Evolutionary conservation across 2,329 filamentous ascomycete genomes (phyloP), one percentile per base, ranked within the genome.

Genomic region (Emmonsiellopsis sp.): DNA sequence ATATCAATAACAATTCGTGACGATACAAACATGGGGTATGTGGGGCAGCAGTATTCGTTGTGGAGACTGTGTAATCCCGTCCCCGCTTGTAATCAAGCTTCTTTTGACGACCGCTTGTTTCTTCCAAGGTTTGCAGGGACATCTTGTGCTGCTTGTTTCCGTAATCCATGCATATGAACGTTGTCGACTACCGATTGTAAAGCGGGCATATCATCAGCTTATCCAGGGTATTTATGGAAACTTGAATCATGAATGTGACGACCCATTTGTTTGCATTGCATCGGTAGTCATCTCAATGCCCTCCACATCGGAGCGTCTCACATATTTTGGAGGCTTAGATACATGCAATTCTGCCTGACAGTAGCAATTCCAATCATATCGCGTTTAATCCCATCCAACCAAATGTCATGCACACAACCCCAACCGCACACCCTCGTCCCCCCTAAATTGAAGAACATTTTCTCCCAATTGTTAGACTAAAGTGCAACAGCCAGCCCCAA

Each of bases 401-500:
- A 26, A 26, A 26, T 26, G 20, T 5, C 20, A 26, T 26, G 20
- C 20, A 26, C 20, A 26, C 20, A 26, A 5, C 1, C 20, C 3
- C 20, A 26, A 26, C 20, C 20, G 20, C 20, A 26, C 20, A 5
- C 20, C 20, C 20, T 26, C 20, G 20, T 26, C 2, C 20, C 20
- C 20, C 20, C 20, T 5, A 5, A 8, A 31, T 7, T 20, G 16
- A 38, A 15, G 7, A 10, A 20, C 30, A 48, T 26, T n/a, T 26
- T 11, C 11, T 13, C 7, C 30, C 13, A 8, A 30, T 26, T 9
- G 26, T 49, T 31, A 26, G 5, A 35, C 30, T 30, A 64, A 56
- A 65, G 55, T 20, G 61, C 58, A 58, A 64, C 40, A 10, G 61
- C 61, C 48, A 59, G 57, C 40, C 60, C 60, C 52, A 64, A 47